phyloP scores from a whole-genome alignment of 179 eudicot species.

The Drosera spatulata region DNA sequence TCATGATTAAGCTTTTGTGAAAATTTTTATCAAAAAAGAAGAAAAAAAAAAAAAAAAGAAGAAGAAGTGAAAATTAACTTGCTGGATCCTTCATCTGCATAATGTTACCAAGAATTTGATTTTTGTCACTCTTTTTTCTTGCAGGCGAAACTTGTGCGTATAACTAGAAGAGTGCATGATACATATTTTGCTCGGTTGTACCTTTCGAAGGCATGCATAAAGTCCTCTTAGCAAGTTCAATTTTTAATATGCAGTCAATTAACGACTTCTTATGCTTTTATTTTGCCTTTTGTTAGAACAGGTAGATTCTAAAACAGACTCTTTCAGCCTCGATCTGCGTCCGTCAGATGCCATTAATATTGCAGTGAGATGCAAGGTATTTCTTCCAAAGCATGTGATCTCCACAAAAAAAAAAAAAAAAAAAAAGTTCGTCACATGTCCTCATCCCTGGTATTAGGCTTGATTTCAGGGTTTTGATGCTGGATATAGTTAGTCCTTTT shows the following conservation, averaged over 20 bases:
- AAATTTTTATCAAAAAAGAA: no score
- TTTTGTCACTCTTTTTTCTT: constrained; percentile 2
- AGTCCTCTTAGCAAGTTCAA: not conserved
- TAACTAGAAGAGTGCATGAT: constrained; percentile 89
- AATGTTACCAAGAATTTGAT: no score
- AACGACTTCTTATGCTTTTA: not conserved
- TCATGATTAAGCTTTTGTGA: no score
- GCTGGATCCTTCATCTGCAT: no score
- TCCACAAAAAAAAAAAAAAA: not conserved
- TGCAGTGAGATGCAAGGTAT: constrained; percentile 96
- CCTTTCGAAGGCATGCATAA: constrained; percentile 50
- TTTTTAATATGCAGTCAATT: not conserved
- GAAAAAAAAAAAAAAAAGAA: no score
- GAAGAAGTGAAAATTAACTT: no score
- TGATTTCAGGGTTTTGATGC: no score
- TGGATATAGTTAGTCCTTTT: no score
- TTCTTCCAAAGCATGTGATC: not conserved
- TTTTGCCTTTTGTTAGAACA: constrained; percentile 14
- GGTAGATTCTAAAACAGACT: constrained; percentile 61
- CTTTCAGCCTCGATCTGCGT: constrained; percentile 77
- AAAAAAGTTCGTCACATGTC: no score
- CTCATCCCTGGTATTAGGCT: no score
- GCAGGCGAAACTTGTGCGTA: constrained; percentile 92
- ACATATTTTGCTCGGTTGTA: constrained; percentile 83
- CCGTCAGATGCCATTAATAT: constrained; percentile 98